Conservation (phyloP, 139 green algal species). For the Klebsormidium nitens region DNA sequence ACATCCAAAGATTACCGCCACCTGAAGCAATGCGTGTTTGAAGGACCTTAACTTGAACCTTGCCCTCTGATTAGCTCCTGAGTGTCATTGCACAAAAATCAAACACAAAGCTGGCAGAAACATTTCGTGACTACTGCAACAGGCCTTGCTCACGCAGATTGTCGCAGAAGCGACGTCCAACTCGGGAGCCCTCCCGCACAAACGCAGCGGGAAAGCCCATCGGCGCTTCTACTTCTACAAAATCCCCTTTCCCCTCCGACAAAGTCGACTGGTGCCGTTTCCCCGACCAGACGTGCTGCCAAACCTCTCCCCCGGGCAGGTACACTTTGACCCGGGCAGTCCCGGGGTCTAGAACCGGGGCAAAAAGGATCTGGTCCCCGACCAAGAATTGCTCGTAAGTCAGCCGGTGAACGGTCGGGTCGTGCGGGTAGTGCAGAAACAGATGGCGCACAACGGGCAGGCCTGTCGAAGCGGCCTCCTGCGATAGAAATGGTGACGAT, state of each 20-base stretch:
- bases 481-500: too few relatives aligned
- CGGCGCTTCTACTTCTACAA: background rate
- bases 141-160: too few relatives aligned
- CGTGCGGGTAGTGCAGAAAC: constrained; percentile 45
- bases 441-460: constrained; percentile 34
- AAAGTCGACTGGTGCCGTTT: background rate
- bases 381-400: constrained; percentile 39
- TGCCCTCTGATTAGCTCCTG: too few relatives aligned
- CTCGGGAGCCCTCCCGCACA: too few relatives aligned
- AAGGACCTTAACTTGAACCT: too few relatives aligned
- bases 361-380: constrained; percentile 36
- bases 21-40: too few relatives aligned
- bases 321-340: background rate
- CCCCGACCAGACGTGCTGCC: constrained; percentile 27
- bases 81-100: too few relatives aligned
- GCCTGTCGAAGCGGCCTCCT: constrained; percentile 23
- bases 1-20: too few relatives aligned
- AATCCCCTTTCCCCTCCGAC: background rate
- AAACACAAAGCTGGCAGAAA: too few relatives aligned
- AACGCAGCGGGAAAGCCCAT: constrained; percentile 3
- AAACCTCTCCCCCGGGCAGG: constrained; percentile 14
- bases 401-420: background rate
- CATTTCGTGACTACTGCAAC: too few relatives aligned
- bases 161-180: too few relatives aligned
- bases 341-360: constrained; percentile 35